These are phyloP conservation scores for Euphorbia celastroides DNA, from an alignment of 441 rosid species.

Conservation along the genomic window DNA sequence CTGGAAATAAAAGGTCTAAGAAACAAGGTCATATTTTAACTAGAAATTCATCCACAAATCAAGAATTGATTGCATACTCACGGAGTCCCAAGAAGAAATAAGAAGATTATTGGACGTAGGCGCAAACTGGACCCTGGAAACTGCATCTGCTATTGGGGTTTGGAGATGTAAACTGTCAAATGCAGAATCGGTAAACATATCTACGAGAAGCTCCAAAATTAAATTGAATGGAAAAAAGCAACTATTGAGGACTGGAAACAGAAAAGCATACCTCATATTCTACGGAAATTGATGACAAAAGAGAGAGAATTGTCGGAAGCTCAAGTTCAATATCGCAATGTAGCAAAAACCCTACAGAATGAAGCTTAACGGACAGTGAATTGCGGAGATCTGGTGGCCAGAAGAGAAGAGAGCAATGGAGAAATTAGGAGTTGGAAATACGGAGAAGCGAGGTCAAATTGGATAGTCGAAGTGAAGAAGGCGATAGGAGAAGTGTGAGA, in stretches of 20 bases:
- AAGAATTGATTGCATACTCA: conserved; percentile 29
- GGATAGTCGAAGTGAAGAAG: not conserved
- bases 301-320: not conserved
- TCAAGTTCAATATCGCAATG: not conserved
- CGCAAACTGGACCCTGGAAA: conserved; percentile 72
- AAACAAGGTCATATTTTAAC: not conserved
- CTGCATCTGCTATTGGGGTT: conserved; percentile 52
- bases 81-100: conserved; percentile 88
- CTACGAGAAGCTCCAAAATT: not conserved
- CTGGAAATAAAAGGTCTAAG: not conserved
- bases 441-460: not conserved
- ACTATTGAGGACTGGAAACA: not conserved
- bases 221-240: not conserved
- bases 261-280: conserved; percentile 9
- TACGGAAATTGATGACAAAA: not conserved
- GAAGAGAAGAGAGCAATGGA: not conserved
- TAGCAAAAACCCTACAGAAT: not conserved
- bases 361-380: not conserved
- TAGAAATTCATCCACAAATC: not conserved
- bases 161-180: conserved; percentile 33
- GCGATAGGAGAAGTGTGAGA: not conserved
- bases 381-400: not conserved
- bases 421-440: not conserved
- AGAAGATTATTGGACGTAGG: conserved; percentile 73
- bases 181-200: not conserved